Conservation (phyloP, 768 basidiomycete species). For the Hericium rajendrae region DNA sequence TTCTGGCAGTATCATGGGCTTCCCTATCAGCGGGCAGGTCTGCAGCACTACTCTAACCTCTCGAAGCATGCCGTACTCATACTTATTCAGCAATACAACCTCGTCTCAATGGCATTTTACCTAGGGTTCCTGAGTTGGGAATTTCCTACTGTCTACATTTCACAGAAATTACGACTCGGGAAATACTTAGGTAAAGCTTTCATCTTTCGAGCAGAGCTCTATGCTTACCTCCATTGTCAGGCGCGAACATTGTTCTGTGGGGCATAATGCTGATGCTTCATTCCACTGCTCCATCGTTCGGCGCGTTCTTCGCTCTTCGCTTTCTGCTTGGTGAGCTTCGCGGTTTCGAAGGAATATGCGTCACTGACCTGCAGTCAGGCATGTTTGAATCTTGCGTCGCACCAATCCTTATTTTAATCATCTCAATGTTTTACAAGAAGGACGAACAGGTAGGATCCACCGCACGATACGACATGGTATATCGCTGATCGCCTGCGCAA, state of each 20-base stretch:
- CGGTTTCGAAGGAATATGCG: background rate
- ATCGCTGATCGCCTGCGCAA: slow-evolving; percentile 12
- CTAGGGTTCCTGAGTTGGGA: slow-evolving; percentile 55
- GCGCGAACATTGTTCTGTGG: slow-evolving; percentile 52
- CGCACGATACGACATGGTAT: too few species aligned
- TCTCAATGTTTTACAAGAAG: slow-evolving; percentile 64
- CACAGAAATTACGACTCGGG: slow-evolving; percentile 48
- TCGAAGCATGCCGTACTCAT: background rate
- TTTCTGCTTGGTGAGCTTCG: slow-evolving; percentile 41
- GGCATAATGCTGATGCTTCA: slow-evolving; percentile 52
- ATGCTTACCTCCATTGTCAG: slow-evolving; percentile 17
- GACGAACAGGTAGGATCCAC: slow-evolving; percentile 39
- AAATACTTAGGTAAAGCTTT: slow-evolving; percentile 45
- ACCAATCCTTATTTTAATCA: slow-evolving; percentile 50
- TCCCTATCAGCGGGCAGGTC: slow-evolving; percentile 56
- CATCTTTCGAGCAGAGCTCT: background rate
- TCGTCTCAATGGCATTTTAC: slow-evolving; percentile 57
- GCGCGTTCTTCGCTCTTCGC: slow-evolving; percentile 52
- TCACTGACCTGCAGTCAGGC: slow-evolving; percentile 25
- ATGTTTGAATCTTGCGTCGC: slow-evolving; percentile 63
- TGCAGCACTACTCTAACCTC: background rate
- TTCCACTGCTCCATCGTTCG: slow-evolving; percentile 44
- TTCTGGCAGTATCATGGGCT: slow-evolving; percentile 39
- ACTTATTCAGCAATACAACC: slow-evolving; percentile 41
- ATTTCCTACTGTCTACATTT: slow-evolving; percentile 57